These are phyloP conservation scores for Cladosporium sp. DNA, from an alignment of 2,329 filamentous ascomycete genomes.

Conservation along the genomic window DNA sequence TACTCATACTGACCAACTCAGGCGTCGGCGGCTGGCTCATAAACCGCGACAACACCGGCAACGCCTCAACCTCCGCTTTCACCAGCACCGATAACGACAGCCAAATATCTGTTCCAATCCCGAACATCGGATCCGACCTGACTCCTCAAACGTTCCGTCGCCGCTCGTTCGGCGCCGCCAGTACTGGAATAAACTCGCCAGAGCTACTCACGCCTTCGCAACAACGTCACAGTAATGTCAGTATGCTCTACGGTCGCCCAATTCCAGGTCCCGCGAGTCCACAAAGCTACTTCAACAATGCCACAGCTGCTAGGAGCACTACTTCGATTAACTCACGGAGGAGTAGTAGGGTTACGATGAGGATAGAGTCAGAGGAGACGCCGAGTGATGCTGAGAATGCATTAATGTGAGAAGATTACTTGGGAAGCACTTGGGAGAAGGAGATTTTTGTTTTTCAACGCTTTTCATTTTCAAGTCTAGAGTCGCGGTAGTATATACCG, in stretches of 20 bases:
- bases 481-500: too few relatives aligned
- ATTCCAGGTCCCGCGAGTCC: neutral
- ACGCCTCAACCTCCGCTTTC: neutral
- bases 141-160: neutral
- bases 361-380: neutral
- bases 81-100: neutral
- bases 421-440: too few relatives aligned
- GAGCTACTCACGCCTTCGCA: neutral
- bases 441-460: too few relatives aligned
- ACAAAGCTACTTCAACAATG: constrained; percentile 5
- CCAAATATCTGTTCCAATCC: neutral
- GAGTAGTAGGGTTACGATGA: neutral
- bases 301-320: neutral
- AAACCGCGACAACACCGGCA: neutral
- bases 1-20: neutral
- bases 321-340: neutral
- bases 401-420: too few relatives aligned
- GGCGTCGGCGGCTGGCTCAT: constrained; percentile 9
- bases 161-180: neutral
- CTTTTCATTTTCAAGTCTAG: too few relatives aligned
- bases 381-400: too few relatives aligned
- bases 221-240: neutral
- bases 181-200: constrained; percentile 4
- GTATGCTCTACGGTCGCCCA: neutral
- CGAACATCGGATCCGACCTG: neutral